phyloP scores from a whole-genome alignment of 2,329 filamentous ascomycete species.

The Diaporthe vexans region DNA sequence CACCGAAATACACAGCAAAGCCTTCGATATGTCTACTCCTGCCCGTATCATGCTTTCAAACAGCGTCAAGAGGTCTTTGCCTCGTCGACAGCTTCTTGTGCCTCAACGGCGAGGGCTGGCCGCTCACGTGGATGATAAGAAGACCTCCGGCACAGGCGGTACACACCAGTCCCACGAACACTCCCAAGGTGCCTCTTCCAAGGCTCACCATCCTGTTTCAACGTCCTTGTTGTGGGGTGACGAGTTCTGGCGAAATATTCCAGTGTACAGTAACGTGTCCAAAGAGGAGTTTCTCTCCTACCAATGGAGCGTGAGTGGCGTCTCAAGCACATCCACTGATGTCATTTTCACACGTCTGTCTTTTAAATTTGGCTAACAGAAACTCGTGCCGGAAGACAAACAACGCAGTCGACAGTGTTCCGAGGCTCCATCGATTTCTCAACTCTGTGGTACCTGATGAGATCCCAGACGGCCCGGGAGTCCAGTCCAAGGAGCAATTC shows the following conservation, averaged over 20 bases:
- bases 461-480: conserved; percentile 56
- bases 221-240: conserved; percentile 41
- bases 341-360: too few relatives aligned
- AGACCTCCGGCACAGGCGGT: not conserved
- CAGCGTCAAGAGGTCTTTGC: not conserved
- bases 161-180: not conserved
- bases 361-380: not conserved
- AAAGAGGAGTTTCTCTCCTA: conserved; percentile 65
- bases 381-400: not conserved
- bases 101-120: conserved; percentile 12
- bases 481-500: conserved; percentile 65
- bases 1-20: not conserved
- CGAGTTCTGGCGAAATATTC: conserved; percentile 66
- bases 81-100: not conserved
- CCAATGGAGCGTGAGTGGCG: conserved; percentile 65
- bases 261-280: conserved; percentile 63
- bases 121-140: not conserved
- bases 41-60: not conserved
- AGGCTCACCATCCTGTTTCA: not conserved
- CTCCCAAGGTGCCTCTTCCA: not conserved
- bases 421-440: conserved; percentile 64
- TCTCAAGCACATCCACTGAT: too few relatives aligned
- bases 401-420: conserved; percentile 63
- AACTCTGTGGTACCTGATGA: conserved; percentile 62
- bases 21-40: not conserved